Percentiles rank a stretch among this genome's conserved stretches.
These are phyloP conservation scores for Fusarium sp. DNA, from an alignment of 2,329 filamentous ascomycete species.

Conservation along the genomic window DNA sequence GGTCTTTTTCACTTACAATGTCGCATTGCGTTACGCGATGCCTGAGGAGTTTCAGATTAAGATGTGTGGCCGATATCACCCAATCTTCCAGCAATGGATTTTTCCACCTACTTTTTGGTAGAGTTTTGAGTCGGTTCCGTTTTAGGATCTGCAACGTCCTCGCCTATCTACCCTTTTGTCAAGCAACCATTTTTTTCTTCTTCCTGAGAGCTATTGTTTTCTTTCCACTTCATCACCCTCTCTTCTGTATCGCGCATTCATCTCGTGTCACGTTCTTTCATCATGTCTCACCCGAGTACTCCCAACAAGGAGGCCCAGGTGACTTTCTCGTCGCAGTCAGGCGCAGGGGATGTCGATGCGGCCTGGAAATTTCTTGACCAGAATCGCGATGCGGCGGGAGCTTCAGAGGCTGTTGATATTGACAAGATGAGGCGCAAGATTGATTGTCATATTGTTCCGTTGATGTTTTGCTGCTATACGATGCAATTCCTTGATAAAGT, in stretches of 20 bases:
- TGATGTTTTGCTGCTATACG: constrained; percentile 73
- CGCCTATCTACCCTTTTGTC: not conserved
- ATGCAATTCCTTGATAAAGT: constrained; percentile 76
- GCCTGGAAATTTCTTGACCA: constrained; percentile 62
- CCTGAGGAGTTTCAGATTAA: not conserved
- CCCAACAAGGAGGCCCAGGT: constrained; percentile 19
- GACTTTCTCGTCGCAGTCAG: constrained; percentile 14
- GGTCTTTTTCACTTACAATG: not conserved
- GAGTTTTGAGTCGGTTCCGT: not conserved
- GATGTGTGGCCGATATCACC: not conserved
- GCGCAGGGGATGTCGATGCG: constrained; percentile 54
- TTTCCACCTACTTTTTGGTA: not conserved
- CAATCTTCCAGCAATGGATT: not conserved
- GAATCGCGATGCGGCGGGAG: constrained; percentile 56
- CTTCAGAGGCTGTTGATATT: constrained; percentile 55
- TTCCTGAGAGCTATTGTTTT: not conserved
- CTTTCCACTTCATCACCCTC: not conserved
- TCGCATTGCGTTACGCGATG: not conserved
- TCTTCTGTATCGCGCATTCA: not conserved
- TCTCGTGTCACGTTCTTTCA: not conserved
- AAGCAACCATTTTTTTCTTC: not conserved
- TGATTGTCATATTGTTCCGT: constrained; percentile 70
- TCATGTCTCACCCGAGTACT: constrained; percentile 28
- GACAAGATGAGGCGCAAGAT: constrained; percentile 66
- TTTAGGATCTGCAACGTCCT: not conserved